Evolutionary conservation across 306 rosid species (phyloP), one percentile per base, ranked within the genome.

Genomic region (Lotus japonicus): DNA sequence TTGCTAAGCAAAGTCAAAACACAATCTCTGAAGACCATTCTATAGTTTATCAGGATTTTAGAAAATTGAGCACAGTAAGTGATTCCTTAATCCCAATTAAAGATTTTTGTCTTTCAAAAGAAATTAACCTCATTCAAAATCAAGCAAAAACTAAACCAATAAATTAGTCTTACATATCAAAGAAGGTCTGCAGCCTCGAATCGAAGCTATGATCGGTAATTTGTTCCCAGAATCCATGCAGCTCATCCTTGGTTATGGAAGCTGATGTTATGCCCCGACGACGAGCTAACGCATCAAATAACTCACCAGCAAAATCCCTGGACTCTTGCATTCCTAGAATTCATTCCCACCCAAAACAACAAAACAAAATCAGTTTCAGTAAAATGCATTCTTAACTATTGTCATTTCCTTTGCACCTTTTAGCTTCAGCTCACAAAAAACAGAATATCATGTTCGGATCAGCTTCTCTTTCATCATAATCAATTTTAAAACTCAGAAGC

Each of bases 141-240:
- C n/a, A n/a, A n/a, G n/a, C n/a, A 28, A 15, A 56, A 46, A 4
- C 0, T 0, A 48, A 58, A 51, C 16, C 0, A 31, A 18, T 5
- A 2, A 11, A 15, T 1, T 31, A 21, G 3, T n/a, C 92, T 72
- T 75, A 92, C 98, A 92, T 92, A 68, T 90, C 97, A 72, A 92
- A 92, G 84, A 92, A 92, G 12, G 95, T 92, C 68, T 90, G 98
- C 0, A 92, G 86, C 75, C 94, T 88, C 4, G 98, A 84, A 66
- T 92, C 95, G 64, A 92, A 92, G 73, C 96, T 90, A 54, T 80
- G 83, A 61, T 92, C 97, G 0, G 89, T 64, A 58, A 92, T 89
- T 41, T 92, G 97, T 31, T 90, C 98, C 98, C 97, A 92, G 21
- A 89, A 92, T 70, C 77, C 91, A 1, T 75, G 86, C 39, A 92